Evolutionary conservation across 2,329 filamentous ascomycete genomes (phyloP), one percentile per base, ranked within the genome.

Genomic region (Rasamsonia emersonii): DNA sequence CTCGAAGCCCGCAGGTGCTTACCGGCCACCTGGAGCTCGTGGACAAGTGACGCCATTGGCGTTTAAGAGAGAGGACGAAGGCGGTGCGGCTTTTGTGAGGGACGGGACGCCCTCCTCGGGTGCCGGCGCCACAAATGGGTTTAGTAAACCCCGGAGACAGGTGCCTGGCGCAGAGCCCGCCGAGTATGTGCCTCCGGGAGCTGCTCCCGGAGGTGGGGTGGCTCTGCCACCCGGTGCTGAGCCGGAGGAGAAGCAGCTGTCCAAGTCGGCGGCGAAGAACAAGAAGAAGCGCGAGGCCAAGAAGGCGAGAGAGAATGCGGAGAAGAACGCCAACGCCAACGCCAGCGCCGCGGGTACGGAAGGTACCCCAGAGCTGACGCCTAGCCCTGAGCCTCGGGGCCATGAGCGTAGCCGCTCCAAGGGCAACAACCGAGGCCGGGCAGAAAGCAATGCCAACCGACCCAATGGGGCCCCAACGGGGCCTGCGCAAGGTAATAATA

Each of bases 281-380:
- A 96, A 96, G 76, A 96, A 96, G 76, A 96, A 96, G 75, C 77
- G 91, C 27, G 80, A 84, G 46, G 84, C 84, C 45, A 95, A 93
- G 71, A 96, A 95, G 65, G 75, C 75, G 31, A 91, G 88, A 55
- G 86, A 91, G 28, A 73, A 69, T 4, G 83, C 85, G 11, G 76
- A 74, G 30, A 79, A 77, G 45, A 63, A 65, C 26, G 50, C 45
- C n/a, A 30, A 32, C 26, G 32, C 39, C n/a, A 28, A 40, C 55
- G 68, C 49, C 54, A 52, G 65, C 69, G 46, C 70, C 59, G 39
- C 67, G 65, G 26, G 39, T 43, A n/a, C 34, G 38, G 29, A 46
- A 42, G 24, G 45, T 18, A 43, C 39, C 9, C 44, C 44, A 40
- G 82, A 78, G 59, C 78, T 79, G 11, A 79, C n/a, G n/a, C n/a